Percentiles rank a stretch among this genome's conserved stretches.
Conservation (phyloP, 306 rosid species). For the Pyrus bretschneideri region DNA sequence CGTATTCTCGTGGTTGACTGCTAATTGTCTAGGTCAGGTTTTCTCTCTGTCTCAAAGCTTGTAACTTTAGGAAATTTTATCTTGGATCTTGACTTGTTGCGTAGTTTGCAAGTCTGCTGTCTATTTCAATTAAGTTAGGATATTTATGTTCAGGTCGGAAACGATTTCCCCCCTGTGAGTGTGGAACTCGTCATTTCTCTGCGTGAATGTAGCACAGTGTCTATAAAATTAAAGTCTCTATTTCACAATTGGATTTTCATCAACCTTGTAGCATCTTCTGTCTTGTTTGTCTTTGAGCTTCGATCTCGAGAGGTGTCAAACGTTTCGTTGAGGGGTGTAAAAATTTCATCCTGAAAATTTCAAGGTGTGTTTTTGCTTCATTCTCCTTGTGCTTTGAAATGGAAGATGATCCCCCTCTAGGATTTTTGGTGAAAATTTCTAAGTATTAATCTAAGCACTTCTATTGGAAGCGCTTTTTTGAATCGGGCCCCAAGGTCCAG, state of each 20-base stretch:
- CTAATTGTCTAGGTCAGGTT: conserved; percentile 42
- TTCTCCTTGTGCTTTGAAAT: background rate
- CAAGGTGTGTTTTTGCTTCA: no score
- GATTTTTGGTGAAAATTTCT: no score
- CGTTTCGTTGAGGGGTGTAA: no score
- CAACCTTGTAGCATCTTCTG: background rate
- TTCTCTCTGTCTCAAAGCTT: conserved; percentile 16
- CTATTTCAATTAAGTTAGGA: conserved; percentile 17
- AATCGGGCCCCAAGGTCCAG: background rate
- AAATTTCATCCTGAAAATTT: no score
- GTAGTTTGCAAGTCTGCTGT: conserved; percentile 18
- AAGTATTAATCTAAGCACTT: no score
- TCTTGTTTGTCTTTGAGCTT: background rate
- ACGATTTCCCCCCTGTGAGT: conserved; percentile 10
- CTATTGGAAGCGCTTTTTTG: background rate
- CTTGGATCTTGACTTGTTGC: background rate
- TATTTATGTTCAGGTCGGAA: conserved; percentile 17
- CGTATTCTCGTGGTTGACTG: conserved; percentile 26
- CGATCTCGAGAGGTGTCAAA: no score
- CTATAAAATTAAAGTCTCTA: conserved; percentile 10
- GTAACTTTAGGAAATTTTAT: conserved; percentile 30
- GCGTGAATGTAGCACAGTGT: conserved; percentile 18
- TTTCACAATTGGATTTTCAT: background rate
- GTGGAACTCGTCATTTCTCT: conserved; percentile 23
- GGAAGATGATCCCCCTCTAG: background rate